A percentile compares a stretch with the other conserved stretches of the same genome.
These are phyloP conservation scores for Blastomyces gilchristii DNA, from an alignment of 2,329 filamentous ascomycete species.

Conservation along the genomic window DNA sequence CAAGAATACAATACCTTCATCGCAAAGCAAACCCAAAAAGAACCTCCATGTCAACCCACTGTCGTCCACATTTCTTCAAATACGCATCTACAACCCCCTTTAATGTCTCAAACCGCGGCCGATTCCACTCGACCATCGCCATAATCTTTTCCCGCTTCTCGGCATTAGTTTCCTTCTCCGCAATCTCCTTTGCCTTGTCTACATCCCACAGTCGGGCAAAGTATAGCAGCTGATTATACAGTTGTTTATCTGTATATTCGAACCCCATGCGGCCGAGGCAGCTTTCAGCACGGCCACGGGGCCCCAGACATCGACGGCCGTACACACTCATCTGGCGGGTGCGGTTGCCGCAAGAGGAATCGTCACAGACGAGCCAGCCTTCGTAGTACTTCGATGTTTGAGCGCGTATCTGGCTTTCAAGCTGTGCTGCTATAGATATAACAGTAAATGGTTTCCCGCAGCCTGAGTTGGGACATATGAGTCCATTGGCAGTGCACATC, in stretches of 20 bases:
- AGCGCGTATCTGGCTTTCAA: constrained; percentile 71
- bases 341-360: constrained; percentile 72
- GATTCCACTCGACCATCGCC: constrained; percentile 71
- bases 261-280: constrained; percentile 83
- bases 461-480: constrained; percentile 55
- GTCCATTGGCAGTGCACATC: constrained; percentile 60
- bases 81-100: constrained; percentile 71
- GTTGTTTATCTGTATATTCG: constrained; percentile 74
- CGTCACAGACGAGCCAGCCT: constrained; percentile 82
- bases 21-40: constrained; percentile 57
- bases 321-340: constrained; percentile 92
- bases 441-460: constrained; percentile 58
- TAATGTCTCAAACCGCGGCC: constrained; percentile 63
- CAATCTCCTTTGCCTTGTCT: constrained; percentile 59
- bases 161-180: constrained; percentile 39
- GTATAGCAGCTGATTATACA: constrained; percentile 94
- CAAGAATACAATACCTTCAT: constrained; percentile 10
- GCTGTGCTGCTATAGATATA: constrained; percentile 70
- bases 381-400: constrained; percentile 82
- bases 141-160: constrained; percentile 56
- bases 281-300: constrained; percentile 70
- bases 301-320: constrained; percentile 78
- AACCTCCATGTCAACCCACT: constrained; percentile 89
- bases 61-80: constrained; percentile 76
- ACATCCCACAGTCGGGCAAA: constrained; percentile 78